Evolutionary conservation across 257 asterid species (phyloP).

Genomic region (Nicotiana attenuata): DNA sequence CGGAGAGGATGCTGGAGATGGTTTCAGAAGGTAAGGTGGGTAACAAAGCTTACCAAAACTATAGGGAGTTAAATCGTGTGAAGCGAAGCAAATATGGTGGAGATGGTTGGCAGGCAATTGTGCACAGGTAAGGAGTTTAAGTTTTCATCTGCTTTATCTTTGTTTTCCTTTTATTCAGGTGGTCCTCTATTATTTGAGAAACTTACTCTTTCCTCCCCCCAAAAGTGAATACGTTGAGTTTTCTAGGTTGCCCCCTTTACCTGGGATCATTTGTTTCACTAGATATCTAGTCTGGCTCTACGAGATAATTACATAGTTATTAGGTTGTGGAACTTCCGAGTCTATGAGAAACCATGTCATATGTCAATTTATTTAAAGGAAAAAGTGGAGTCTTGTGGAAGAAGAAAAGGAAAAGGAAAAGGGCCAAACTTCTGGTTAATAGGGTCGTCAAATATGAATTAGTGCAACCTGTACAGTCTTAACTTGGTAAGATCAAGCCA

Average conservation of each 20-base stretch:
- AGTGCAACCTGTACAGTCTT: neutral
- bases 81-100: slow-evolving; percentile 30
- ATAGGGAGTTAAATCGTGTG: slow-evolving; percentile 20
- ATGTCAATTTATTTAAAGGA: neutral
- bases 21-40: slow-evolving; percentile 40
- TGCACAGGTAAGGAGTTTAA: slow-evolving; percentile 52
- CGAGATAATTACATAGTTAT: neutral
- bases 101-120: slow-evolving; percentile 62
- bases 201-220: neutral
- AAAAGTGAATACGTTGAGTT: slow-evolving; percentile 3
- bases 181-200: slow-evolving; percentile 9
- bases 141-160: neutral
- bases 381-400: neutral
- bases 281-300: neutral
- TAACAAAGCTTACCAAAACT: slow-evolving; percentile 31
- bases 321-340: neutral
- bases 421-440: neutral
- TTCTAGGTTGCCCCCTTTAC: neutral
- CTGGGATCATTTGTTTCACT: neutral
- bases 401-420: neutral
- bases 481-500: neutral
- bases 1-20: slow-evolving; percentile 67
- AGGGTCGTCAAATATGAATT: neutral
- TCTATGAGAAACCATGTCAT: neutral
- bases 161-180: neutral